A percentile compares a stretch with the other conserved stretches of the same genome.
These are phyloP conservation scores for Ceratocystis variospora DNA, from an alignment of 2,329 filamentous ascomycete species.

Conservation along the genomic window DNA sequence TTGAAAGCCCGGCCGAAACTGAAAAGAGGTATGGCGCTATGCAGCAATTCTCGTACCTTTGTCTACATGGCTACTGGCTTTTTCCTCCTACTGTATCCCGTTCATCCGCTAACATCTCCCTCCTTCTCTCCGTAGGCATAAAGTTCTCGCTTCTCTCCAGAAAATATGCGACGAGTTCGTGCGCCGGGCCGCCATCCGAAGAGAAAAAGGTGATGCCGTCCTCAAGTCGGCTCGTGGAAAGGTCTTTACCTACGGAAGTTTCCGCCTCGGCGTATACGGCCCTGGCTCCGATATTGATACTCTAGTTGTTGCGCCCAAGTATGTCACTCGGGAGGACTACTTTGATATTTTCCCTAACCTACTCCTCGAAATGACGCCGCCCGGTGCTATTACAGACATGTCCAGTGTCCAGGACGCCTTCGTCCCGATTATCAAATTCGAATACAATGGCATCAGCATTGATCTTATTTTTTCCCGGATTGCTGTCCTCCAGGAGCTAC, in stretches of 20 bases:
- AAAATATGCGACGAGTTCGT: conserved; percentile 77
- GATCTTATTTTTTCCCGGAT: conserved; percentile 83
- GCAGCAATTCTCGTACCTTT: background rate
- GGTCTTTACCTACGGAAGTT: conserved; percentile 93
- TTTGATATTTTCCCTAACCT: conserved; percentile 77
- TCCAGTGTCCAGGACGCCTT: conserved; percentile 78
- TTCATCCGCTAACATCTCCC: background rate
- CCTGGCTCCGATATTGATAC: conserved; percentile 98
- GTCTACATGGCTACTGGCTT: background rate
- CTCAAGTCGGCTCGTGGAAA: conserved; percentile 78
- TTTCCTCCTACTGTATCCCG: background rate
- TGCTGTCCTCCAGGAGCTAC: conserved; percentile 54
- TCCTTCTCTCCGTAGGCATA: conserved; percentile 36
- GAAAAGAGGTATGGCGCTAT: conserved; percentile 51
- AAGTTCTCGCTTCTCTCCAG: conserved; percentile 64
- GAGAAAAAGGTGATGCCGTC: conserved; percentile 53
- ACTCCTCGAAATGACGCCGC: conserved; percentile 59
- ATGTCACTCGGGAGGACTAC: conserved; percentile 80
- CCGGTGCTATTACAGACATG: conserved; percentile 71
- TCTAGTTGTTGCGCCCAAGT: conserved; percentile 78
- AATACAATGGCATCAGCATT: conserved; percentile 80
- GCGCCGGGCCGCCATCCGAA: conserved; percentile 49
- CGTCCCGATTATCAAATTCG: conserved; percentile 95
- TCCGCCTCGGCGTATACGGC: conserved; percentile 82
- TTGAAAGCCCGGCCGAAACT: conserved; percentile 71